These are phyloP conservation scores for Exserohilum turcica DNA, from an alignment of 2,329 filamentous ascomycete species.

Conservation along the genomic window DNA sequence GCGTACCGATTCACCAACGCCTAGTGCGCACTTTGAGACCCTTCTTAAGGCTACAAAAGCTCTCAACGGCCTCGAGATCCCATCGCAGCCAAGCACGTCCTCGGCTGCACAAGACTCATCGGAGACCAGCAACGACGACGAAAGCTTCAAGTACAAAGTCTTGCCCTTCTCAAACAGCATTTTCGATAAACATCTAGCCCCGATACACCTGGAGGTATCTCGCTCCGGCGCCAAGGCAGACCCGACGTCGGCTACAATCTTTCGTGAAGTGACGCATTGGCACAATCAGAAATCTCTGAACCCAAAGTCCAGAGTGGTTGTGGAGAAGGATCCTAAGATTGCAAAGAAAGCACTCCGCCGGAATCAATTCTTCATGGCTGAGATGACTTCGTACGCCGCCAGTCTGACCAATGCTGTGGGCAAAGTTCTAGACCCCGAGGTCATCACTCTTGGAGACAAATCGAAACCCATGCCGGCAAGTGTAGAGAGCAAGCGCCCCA, in stretches of 20 bases:
- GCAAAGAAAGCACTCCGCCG: conserved; percentile 28
- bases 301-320: conserved; percentile 39
- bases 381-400: conserved; percentile 22
- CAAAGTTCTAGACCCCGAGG: conserved; percentile 22
- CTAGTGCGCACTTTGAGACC: conserved; percentile 24
- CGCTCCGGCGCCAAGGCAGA: conserved; percentile 30
- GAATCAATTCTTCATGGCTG: conserved; percentile 24
- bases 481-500: conserved; percentile 24
- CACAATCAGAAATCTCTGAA: conserved; percentile 63
- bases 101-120: neutral
- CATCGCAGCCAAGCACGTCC: conserved; percentile 13
- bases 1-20: conserved; percentile 20
- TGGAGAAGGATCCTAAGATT: conserved; percentile 42
- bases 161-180: conserved; percentile 55
- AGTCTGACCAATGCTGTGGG: conserved; percentile 24
- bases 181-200: conserved; percentile 55
- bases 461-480: conserved; percentile 16
- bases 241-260: conserved; percentile 49
- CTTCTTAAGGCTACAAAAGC: conserved; percentile 27
- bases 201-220: conserved; percentile 49
- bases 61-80: conserved; percentile 23
- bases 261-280: conserved; percentile 63
- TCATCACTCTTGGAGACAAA: conserved; percentile 38
- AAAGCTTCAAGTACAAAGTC: conserved; percentile 38
- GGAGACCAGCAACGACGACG: conserved; percentile 12